Evolutionary conservation across 208 protist genomes (phyloP), one percentile per base, ranked within the genome.

Genomic region (Cochliopodium minus): DNA sequence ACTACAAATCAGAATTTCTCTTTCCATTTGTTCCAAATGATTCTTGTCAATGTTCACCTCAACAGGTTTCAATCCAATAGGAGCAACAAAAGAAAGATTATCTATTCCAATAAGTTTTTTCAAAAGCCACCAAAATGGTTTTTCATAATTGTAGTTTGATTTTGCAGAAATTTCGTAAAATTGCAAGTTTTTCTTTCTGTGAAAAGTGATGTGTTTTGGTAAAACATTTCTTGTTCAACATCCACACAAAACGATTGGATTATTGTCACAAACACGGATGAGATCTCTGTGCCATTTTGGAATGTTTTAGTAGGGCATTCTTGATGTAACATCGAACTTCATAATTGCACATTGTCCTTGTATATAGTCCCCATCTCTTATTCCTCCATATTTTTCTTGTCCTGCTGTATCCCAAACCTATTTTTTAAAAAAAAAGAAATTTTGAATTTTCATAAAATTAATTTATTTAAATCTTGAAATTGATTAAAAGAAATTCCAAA

Each of bases 291-390:
- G 69, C 80, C 80, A 86, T 30, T 66, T 74, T 10, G 62, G 60
- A 36, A 86, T 77, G 46, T 73, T 79, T 42, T 76, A 66, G 65
- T 86, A 86, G 22, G 80, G 82, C 1, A 60, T 50, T 49, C 70
- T 61, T 17, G 74, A 75, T n/a, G 80, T 86, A 10, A 86, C 76
- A 62, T 86, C 80, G 57, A 86, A 86, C 77, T 85, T 84, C 43
- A 86, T 78, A 53, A 86, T 81, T 28, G 73, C 80, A 36, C 64
- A 69, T 13, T 76, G 47, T 17, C 68, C 72, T 47, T 5, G 17
- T 35, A 66, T 40, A 30, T 83, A 85, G 49, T 83, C 83, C 7
- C 77, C 80, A 59, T 85, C 78, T 45, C 79, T 61, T 10, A 86
- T 59, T 22, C 80, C 80, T 36, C 78, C 78, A 42, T 33, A 81